These are phyloP conservation scores for Ormosia emarginata DNA, from an alignment of 306 rosid species.

Conservation along the genomic window DNA sequence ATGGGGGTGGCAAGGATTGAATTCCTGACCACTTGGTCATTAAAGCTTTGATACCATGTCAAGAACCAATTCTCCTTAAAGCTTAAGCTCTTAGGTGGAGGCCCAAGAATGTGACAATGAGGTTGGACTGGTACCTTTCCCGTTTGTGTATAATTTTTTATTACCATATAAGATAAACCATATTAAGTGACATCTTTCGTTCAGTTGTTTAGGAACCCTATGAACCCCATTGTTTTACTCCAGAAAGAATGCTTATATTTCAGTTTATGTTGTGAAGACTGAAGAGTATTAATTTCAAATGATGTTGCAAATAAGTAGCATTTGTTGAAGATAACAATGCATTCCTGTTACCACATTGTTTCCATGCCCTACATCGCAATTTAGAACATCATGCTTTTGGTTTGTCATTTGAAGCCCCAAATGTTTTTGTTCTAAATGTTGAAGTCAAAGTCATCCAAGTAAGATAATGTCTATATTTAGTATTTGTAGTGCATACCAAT, in stretches of 20 bases:
- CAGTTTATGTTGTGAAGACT: background rate
- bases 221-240: background rate
- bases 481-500: background rate
- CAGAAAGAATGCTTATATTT: conserved; percentile 9
- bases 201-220: background rate
- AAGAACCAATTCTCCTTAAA: background rate
- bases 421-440: conserved; percentile 10
- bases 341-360: background rate
- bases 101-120: background rate
- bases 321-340: background rate
- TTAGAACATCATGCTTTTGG: background rate
- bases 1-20: background rate
- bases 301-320: background rate
- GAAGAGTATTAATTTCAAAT: background rate
- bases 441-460: background rate
- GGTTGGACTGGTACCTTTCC: background rate
- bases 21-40: background rate
- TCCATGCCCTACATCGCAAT: background rate
- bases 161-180: background rate
- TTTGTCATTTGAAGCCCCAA: background rate
- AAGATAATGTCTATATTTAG: background rate
- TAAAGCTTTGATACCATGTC: background rate
- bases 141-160: background rate
- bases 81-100: background rate
- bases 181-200: background rate